These are phyloP conservation scores for Backusella australiensis DNA, from an alignment of 192 early-diverging fungal genomes.

Conservation along the genomic window DNA sequence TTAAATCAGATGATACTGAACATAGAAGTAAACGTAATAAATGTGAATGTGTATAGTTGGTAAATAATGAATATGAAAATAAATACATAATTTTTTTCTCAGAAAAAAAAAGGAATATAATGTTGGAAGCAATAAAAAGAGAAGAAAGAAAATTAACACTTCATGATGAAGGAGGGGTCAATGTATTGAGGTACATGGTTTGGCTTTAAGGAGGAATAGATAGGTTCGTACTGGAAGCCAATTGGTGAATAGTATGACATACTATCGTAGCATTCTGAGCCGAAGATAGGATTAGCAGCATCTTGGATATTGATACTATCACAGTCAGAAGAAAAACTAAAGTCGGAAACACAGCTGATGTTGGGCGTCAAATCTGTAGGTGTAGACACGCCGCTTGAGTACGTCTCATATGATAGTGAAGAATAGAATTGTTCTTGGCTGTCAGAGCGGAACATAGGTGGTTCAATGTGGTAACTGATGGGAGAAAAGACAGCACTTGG, in stretches of 20 bases:
- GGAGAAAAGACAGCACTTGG: neutral
- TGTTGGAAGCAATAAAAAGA: neutral
- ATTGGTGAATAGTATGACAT: neutral
- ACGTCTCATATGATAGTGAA: neutral
- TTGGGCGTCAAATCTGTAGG: neutral
- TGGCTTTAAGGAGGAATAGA: neutral
- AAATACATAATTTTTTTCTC: neutral
- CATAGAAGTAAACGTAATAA: constrained; percentile 4
- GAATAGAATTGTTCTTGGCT: neutral
- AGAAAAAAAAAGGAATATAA: neutral
- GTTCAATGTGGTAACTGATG: neutral
- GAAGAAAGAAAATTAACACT: neutral
- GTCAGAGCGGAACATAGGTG: neutral
- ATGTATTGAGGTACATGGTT: neutral
- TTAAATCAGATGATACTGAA: neutral
- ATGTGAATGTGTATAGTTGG: neutral
- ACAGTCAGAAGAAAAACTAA: neutral
- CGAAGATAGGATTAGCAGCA: neutral
- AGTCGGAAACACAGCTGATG: neutral
- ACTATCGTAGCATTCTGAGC: neutral
- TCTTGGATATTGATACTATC: neutral
- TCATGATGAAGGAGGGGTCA: neutral
- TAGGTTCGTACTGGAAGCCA: neutral
- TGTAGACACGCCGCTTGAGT: neutral
- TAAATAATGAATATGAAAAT: constrained; percentile 1